Evolutionary conservation across 352 stramenopile genomes (phyloP).

Genomic region (Phytophthora hybrid): DNA sequence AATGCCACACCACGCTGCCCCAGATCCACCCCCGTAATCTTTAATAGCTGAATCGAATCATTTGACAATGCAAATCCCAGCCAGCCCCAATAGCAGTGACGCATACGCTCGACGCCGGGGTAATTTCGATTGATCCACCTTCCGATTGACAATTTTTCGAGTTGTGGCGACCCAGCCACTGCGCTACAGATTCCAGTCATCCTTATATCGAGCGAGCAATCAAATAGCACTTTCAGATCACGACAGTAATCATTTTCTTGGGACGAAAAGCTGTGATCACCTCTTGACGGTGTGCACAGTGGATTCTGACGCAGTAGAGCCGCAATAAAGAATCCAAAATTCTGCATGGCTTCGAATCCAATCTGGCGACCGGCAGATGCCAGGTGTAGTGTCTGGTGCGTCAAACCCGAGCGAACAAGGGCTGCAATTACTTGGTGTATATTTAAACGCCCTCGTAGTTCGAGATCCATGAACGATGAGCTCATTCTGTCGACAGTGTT

Average conservation of each 20-base stretch:
- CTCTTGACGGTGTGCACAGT: not conserved
- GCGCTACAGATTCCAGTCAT: not conserved
- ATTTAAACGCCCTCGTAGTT: not conserved
- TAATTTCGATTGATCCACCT: constrained; percentile 6
- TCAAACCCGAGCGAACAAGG: not conserved
- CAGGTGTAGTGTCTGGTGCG: not conserved
- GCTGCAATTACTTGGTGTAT: not conserved
- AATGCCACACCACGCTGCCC: not conserved
- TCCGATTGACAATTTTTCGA: not conserved
- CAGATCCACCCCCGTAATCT: not conserved
- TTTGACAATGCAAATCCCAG: not conserved
- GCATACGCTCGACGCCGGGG: not conserved
- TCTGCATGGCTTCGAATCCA: not conserved
- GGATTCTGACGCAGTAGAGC: not conserved
- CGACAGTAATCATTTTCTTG: not conserved
- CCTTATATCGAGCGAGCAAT: not conserved
- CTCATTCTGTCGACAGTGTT: not conserved
- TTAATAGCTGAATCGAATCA: not conserved
- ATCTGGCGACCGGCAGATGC: not conserved
- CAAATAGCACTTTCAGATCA: constrained; percentile 6
- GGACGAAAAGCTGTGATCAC: not conserved
- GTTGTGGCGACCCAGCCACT: not conserved
- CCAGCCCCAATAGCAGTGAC: not conserved
- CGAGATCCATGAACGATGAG: constrained; percentile 1
- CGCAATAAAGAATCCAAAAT: constrained; percentile 1